Conservation (phyloP, 495 filamentous ascomycete species). For the Corynascus novoguineensis region DNA sequence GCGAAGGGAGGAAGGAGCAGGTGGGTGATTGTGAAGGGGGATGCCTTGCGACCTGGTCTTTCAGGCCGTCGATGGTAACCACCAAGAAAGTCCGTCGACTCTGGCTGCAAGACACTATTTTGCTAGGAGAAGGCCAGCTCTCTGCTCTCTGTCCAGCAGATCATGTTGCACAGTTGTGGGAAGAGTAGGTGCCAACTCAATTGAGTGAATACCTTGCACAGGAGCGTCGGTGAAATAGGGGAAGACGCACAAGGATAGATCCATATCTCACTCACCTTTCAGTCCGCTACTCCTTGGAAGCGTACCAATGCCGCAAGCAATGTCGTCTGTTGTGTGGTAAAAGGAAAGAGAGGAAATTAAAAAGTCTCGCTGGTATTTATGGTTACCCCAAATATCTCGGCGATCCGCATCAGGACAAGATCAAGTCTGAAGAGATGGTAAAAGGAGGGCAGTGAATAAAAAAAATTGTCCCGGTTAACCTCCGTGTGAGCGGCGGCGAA, state of each 20-base stretch:
- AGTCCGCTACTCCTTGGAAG: background rate
- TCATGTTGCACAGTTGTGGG: background rate
- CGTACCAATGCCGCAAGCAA: background rate
- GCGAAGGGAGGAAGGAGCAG: conserved; percentile 3
- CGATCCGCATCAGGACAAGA: background rate
- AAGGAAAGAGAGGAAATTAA: background rate
- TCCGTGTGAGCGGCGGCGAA: background rate
- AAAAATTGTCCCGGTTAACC: background rate
- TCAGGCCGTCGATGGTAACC: conserved; percentile 9
- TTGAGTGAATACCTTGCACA: background rate
- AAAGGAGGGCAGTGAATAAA: background rate
- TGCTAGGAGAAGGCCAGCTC: background rate
- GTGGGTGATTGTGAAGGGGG: background rate
- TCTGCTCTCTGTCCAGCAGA: background rate
- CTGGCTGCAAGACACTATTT: background rate
- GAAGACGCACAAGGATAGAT: background rate
- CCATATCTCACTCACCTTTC: background rate
- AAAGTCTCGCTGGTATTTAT: background rate
- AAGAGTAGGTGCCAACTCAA: background rate
- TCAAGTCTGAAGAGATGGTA: background rate
- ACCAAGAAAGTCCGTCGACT: background rate
- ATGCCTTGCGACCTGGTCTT: conserved; percentile 5
- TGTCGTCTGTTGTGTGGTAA: background rate
- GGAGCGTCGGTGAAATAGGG: background rate
- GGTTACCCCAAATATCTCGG: background rate